Evolutionary conservation across 2,329 filamentous ascomycete species (phyloP).

Genomic region (Ophiostoma ulmi): DNA sequence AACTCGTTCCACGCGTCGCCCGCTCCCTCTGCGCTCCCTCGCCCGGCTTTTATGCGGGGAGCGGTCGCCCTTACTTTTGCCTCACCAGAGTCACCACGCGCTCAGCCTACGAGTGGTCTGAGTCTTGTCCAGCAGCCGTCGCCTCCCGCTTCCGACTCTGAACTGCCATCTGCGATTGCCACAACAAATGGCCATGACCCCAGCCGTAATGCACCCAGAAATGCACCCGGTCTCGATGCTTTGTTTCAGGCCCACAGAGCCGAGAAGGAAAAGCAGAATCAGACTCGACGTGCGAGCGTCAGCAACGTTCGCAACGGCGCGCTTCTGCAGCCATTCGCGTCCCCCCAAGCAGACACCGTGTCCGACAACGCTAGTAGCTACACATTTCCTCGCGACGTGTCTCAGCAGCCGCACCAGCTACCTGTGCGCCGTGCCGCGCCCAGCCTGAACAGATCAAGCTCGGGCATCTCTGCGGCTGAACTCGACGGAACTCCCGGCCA

Average conservation of each 20-base stretch:
- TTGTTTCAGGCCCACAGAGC: constrained; percentile 84
- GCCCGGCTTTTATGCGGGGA: constrained; percentile 80
- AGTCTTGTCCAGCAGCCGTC: constrained; percentile 42
- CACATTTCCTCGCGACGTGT: constrained; percentile 18
- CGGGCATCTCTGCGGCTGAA: constrained; percentile 63
- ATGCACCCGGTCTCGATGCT: constrained; percentile 78
- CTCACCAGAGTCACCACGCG: constrained; percentile 57
- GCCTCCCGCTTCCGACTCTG: constrained; percentile 49
- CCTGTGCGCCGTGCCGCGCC: constrained; percentile 38
- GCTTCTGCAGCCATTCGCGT: constrained; percentile 50
- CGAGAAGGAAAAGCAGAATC: constrained; percentile 57
- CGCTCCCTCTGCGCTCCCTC: constrained; percentile 80
- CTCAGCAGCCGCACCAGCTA: constrained; percentile 22
- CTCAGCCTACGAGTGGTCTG: constrained; percentile 37
- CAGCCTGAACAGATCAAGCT: constrained; percentile 41
- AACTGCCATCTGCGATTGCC: constrained; percentile 43
- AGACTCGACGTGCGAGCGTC: constrained; percentile 46
- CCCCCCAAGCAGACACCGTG: constrained; percentile 33
- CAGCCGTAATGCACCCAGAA: constrained; percentile 32
- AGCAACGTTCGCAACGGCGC: constrained; percentile 40
- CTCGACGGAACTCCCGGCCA: constrained; percentile 55
- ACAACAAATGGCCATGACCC: constrained; percentile 31
- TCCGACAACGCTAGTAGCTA: constrained; percentile 29
- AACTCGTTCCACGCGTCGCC: constrained; percentile 94
- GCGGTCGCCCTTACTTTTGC: constrained; percentile 38